These are phyloP conservation scores for Colletotrichum graminicola DNA, from an alignment of 2,329 filamentous ascomycete genomes.

Conservation along the genomic window DNA sequence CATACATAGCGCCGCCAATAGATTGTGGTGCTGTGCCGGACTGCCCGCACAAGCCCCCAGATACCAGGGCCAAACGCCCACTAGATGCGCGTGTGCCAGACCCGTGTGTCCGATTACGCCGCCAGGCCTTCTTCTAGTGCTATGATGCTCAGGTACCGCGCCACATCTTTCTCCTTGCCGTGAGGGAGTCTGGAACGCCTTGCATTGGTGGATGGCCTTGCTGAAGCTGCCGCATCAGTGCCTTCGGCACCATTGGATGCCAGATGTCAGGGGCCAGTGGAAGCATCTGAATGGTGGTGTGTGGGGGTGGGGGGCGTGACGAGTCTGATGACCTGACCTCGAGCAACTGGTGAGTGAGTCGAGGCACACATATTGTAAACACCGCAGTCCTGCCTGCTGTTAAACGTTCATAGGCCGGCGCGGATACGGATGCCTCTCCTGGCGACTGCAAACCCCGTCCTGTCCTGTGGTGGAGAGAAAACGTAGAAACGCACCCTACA, in stretches of 20 bases:
- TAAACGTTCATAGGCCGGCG: neutral
- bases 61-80: slow-evolving; percentile 19
- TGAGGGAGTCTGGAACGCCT: slow-evolving; percentile 28
- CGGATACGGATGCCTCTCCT: slow-evolving; percentile 8
- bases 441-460: slow-evolving; percentile 22
- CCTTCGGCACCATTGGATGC: slow-evolving; percentile 25
- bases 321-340: slow-evolving; percentile 8
- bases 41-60: slow-evolving; percentile 30
- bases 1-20: slow-evolving; percentile 13
- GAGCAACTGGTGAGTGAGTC: neutral
- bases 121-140: slow-evolving; percentile 19
- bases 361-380: neutral
- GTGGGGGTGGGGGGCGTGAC: slow-evolving; percentile 24
- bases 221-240: slow-evolving; percentile 33
- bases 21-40: slow-evolving; percentile 8
- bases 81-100: slow-evolving; percentile 28
- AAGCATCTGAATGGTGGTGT: slow-evolving; percentile 39
- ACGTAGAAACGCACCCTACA: slow-evolving; percentile 29
- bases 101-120: slow-evolving; percentile 30
- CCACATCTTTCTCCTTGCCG: slow-evolving; percentile 27
- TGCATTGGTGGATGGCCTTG: slow-evolving; percentile 28
- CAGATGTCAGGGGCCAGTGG: slow-evolving; percentile 31
- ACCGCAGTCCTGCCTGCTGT: slow-evolving; percentile 12
- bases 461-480: slow-evolving; percentile 16
- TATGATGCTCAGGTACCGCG: slow-evolving; percentile 37